Evolutionary conservation across 768 basidiomycete genomes (phyloP).

Genomic region (Tubosaeta sp.): DNA sequence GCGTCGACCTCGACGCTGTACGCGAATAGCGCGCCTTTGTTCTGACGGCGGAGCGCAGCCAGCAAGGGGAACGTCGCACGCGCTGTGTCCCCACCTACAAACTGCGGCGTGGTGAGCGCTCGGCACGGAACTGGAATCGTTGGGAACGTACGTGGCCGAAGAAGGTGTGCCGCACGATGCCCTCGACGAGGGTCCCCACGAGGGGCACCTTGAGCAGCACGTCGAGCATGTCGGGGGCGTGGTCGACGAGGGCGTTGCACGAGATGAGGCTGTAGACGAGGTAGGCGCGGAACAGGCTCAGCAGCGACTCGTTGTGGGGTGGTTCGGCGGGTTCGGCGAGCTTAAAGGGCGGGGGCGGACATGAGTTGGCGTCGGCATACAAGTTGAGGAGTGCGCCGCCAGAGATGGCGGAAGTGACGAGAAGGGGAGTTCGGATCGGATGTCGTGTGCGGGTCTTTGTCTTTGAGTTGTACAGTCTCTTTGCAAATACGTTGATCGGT

Average conservation of each 20-base stretch:
- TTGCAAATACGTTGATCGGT: not conserved
- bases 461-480: constrained; percentile 7
- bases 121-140: not conserved
- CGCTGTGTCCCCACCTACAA: constrained; percentile 86
- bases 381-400: constrained; percentile 15
- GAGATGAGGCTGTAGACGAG: constrained; percentile 81
- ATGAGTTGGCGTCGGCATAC: constrained; percentile 26
- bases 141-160: constrained; percentile 63
- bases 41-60: constrained; percentile 50
- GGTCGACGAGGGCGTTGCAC: constrained; percentile 69
- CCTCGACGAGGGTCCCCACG: constrained; percentile 59
- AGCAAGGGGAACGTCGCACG: constrained; percentile 51
- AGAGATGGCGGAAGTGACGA: constrained; percentile 18
- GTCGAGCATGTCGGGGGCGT: constrained; percentile 62
- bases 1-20: constrained; percentile 87
- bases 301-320: constrained; percentile 10
- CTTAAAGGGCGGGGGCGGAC: constrained; percentile 19
- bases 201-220: constrained; percentile 46
- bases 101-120: constrained; percentile 38
- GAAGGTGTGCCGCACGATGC: constrained; percentile 73
- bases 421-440: constrained; percentile 9
- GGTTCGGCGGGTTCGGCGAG: not conserved
- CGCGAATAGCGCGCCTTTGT: constrained; percentile 72
- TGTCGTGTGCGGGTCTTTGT: constrained; percentile 2
- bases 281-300: constrained; percentile 62